Percentiles rank a stretch among this genome's conserved stretches.
These are phyloP conservation scores for Thinopyrum elongatum DNA, from an alignment of 176 grass and related monocot species.

Conservation along the genomic window DNA sequence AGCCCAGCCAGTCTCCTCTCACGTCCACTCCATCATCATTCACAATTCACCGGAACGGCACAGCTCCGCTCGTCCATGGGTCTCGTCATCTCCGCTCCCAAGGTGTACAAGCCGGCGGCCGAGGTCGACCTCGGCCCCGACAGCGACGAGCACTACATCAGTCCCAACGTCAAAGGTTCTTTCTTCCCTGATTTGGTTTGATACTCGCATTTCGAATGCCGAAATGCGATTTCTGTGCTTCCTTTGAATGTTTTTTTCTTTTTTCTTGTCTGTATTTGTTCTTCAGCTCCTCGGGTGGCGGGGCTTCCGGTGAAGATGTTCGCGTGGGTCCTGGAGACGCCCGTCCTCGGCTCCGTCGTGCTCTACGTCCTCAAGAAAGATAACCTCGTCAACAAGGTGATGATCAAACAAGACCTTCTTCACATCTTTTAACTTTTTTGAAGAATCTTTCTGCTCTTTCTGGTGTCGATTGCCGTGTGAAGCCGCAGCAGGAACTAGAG, in stretches of 20 bases:
- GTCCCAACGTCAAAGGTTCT: constrained; percentile 77
- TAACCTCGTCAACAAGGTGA: constrained; percentile 83
- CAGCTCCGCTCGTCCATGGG: constrained; percentile 42
- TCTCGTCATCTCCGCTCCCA: constrained; percentile 43
- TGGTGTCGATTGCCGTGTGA: too few species aligned
- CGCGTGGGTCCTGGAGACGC: constrained; percentile 73
- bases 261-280: background rate
- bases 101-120: constrained; percentile 65
- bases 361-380: constrained; percentile 62
- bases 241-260: too few species aligned
- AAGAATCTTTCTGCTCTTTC: too few species aligned
- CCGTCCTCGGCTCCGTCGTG: constrained; percentile 54
- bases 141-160: constrained; percentile 75
- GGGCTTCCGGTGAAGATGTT: constrained; percentile 79
- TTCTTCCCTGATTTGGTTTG: background rate
- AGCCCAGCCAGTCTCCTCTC: background rate
- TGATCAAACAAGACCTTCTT: background rate
- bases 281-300: constrained; percentile 74
- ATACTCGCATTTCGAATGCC: too few species aligned
- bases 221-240: background rate
- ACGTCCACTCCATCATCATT: background rate
- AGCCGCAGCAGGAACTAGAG: too few species aligned
- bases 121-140: constrained; percentile 62
- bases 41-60: background rate
- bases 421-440: background rate